phyloP scores from a whole-genome alignment of 2,329 filamentous ascomycete genomes.

The Metarhizium robertsii region DNA sequence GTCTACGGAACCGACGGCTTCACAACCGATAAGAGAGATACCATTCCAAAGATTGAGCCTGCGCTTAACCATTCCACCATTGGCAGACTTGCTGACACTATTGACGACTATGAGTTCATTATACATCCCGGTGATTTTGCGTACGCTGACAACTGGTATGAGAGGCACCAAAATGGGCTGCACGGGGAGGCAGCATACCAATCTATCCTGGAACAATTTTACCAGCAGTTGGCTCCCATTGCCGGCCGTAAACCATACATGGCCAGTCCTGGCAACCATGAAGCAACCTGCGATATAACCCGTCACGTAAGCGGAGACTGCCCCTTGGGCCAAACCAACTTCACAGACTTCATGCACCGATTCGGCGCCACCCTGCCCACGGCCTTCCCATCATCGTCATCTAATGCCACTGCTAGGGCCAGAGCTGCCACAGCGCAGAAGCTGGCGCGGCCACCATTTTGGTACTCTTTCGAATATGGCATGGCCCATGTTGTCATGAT shows the following conservation, averaged over 20 bases:
- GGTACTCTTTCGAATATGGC: slow-evolving; percentile 18
- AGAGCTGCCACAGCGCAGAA: slow-evolving; percentile 33
- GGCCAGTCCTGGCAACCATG: slow-evolving; percentile 42
- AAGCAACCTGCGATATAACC: slow-evolving; percentile 41
- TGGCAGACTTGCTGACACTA: slow-evolving; percentile 37
- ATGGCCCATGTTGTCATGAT: slow-evolving; percentile 20
- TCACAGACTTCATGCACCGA: slow-evolving; percentile 49
- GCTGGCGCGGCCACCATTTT: slow-evolving; percentile 18
- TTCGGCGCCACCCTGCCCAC: slow-evolving; percentile 43
- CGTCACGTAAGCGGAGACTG: slow-evolving; percentile 28
- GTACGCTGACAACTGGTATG: slow-evolving; percentile 50
- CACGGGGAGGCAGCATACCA: slow-evolving; percentile 42
- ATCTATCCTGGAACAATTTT: slow-evolving; percentile 48
- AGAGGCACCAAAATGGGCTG: slow-evolving; percentile 34
- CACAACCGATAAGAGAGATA: slow-evolving; percentile 34
- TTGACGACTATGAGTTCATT: slow-evolving; percentile 46
- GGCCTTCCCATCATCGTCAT: slow-evolving; percentile 38
- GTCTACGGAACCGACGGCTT: slow-evolving; percentile 28
- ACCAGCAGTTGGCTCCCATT: slow-evolving; percentile 29
- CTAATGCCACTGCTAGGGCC: slow-evolving; percentile 28
- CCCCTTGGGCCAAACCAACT: slow-evolving; percentile 46
- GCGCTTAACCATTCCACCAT: slow-evolving; percentile 50
- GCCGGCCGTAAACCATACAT: slow-evolving; percentile 43
- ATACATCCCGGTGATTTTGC: slow-evolving; percentile 47
- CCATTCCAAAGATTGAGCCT: slow-evolving; percentile 38